Base-by-base conservation (phyloP, 805 yeast species). In the Ogataea pilisensis region DNA sequence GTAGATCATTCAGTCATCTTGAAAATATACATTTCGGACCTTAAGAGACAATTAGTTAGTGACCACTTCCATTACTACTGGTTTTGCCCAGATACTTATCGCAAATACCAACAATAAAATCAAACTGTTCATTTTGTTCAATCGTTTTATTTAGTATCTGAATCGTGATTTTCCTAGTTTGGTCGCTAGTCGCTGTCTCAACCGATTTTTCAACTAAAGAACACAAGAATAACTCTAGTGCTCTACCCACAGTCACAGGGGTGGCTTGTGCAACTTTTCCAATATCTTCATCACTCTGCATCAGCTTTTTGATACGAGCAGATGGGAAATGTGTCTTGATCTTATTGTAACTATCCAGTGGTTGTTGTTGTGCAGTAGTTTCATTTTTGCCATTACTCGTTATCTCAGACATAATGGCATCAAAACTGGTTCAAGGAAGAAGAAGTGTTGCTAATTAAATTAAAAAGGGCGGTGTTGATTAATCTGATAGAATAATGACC, bases 181-280 rank as follows among this genome's bases (percentile, higher is more conserved):
- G 93, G 44, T 78, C 74, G 35, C 69, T 69, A 39, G 80, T 76
- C 5, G 97, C 95, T 48, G 85, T 87, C 31, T 76, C 73, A 38
- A 87, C 81, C 17, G 95, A 75, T 35, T 85, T 88, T 53, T 86
- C 90, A 37, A 93, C 95, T 41, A 93, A 71, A 40, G 93, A 79
- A 37, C 95, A 87, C 75, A 93, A 78, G 60, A 93, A 93, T 45
- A 88, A 75, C 65, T 93, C 98, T 38, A 93, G 70, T 0, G 99
- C 96, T 47, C 96, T 76, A 7, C 98, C 97, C 8, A 93, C 96
- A 14, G 91, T 91, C n/a, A 91, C 85, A 0, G 99, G 99, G 2
- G 99, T 95, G 2, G 96, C 97, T 58, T 90, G 97, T 3, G 99
- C 96, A 5, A 93, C 98, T 60, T 93, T 93, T 3, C 99, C 99